Evolutionary conservation across 1,139 yeast species (phyloP), one percentile per base, ranked within the genome.

Genomic region (Hansenula sp.): DNA sequence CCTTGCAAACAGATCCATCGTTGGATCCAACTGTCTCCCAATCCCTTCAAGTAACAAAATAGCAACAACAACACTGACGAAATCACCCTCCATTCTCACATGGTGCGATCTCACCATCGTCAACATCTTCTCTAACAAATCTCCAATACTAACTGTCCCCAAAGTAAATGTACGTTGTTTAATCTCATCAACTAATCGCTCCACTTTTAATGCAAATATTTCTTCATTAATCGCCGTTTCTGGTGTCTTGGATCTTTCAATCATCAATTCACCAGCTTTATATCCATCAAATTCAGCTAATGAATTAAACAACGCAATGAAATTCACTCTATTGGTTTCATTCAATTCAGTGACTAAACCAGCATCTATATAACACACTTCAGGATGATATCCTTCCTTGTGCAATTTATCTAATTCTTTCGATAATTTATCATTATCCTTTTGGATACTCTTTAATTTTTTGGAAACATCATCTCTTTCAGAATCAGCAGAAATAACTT

Each of bases 51-150:
- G 65, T 44, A 92, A 69, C 39, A 92, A 65, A 29, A 92, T 89
- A 1, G 97, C 96, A 31, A 92, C 89, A 16, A 92, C 85, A 22
- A 94, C 96, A 21, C 96, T 88, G 36, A 92, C 82, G 57, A 92
- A 92, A 60, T 92, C 98, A 8, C 96, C 95, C 57, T 92, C 99
- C 96, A 94, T 86, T 57, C 97, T 74, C 18, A 92, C 98, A 61
- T 94, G 99, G 60, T 92, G 98, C 16, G 71, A 69, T 44, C 97
- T 73, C 16, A 94, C 97, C 97, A 92, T 89, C 2, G 81, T 70
- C 45, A 92, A 71, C 69, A 92, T 92, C 56, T 81, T 85, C 51
- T 89, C 94, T 44, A 92, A 68, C 45, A 94, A 69, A 57, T 90
- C 97, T 4, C 97, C 97, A 47, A 92, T 85, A 37, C 94, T 84